Conservation (phyloP, 1,284 basidiomycete species). For the Apiotrichum akiyoshidainum region DNA sequence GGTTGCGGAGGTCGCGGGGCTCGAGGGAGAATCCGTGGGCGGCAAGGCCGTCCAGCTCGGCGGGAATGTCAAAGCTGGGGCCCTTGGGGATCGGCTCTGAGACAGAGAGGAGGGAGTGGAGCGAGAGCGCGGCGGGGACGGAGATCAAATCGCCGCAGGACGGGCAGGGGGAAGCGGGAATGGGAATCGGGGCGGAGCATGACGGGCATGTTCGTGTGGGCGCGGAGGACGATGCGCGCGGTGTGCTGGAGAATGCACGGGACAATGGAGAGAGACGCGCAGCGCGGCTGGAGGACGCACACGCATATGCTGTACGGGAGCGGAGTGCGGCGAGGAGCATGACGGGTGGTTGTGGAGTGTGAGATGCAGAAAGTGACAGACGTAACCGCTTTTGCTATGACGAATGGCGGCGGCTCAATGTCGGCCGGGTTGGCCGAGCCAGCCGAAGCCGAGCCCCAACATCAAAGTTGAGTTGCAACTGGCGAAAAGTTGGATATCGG, state of each 20-base stretch:
- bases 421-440: too few species aligned
- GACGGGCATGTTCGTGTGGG: slow-evolving; percentile 34
- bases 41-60: slow-evolving; percentile 32
- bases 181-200: slow-evolving; percentile 30
- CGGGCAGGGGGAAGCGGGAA: slow-evolving; percentile 44
- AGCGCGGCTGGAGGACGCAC: too few species aligned
- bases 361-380: too few species aligned
- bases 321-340: background rate
- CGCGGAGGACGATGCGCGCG: background rate
- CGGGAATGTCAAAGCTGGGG: slow-evolving; percentile 26
- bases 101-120: slow-evolving; percentile 43
- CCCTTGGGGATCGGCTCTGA: slow-evolving; percentile 22
- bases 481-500: background rate
- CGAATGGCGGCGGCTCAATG: too few species aligned
- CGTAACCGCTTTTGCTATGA: too few species aligned
- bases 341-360: background rate
- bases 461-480: too few species aligned
- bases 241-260: slow-evolving; percentile 3
- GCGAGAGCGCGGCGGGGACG: slow-evolving; percentile 39
- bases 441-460: too few species aligned
- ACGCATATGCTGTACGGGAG: background rate
- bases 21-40: slow-evolving; percentile 42
- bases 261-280: background rate
- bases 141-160: slow-evolving; percentile 35
- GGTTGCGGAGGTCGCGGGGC: slow-evolving; percentile 32